Base-by-base conservation (phyloP, 768 basidiomycete species). In the Naganishia kalamii region DNA sequence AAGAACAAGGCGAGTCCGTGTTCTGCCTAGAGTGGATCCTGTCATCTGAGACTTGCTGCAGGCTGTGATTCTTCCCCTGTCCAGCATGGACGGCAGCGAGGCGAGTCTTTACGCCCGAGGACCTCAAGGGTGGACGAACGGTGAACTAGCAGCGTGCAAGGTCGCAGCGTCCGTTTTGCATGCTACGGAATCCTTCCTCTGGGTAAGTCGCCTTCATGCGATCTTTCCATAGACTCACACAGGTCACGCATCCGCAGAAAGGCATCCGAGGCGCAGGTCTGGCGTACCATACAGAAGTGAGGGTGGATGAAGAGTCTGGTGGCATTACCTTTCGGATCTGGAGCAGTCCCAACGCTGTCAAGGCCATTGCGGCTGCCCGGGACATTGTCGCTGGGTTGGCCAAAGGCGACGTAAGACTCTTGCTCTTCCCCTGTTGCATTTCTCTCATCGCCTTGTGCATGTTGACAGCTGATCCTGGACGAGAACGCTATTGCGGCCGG, bases 51-150 rank as follows among this genome's bases (percentile, higher is more conserved):
- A 21, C 51, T 52, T 15, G 10, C 19, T 8, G 0, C 19, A 52
- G 88, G 89, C 88, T 23, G 82, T 91, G 29, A 83, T 98, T 25
- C 87, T 92, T 78, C 87, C 89, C 67, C 83, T 97, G 62, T 87
- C 92, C 0, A 91, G 91, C 4, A 93, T 97, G 67, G 96, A 99
- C 79, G 93, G 90, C 72, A 88, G 90, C 1, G 97, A 86, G 75
- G 88, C 85, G 19, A 84, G 81, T 11, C 87, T 92, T 73, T 86
- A 85, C 7, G 83, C 88, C 0, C 89, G 87, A 74, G 86, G 87
- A 30, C 86, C 92, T 37, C 81, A 82, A 73, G 89, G 90, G 30
- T 92, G 88, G 74, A 78, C 84, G 60, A 87, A 94, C 74, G 85
- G 86, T 4, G 90, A 94, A 66, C 87, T 87, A 71, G 86, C 94